Evolutionary conservation across 164 flowering plant species (phyloP).

Genomic region (Umbellularia californica): DNA sequence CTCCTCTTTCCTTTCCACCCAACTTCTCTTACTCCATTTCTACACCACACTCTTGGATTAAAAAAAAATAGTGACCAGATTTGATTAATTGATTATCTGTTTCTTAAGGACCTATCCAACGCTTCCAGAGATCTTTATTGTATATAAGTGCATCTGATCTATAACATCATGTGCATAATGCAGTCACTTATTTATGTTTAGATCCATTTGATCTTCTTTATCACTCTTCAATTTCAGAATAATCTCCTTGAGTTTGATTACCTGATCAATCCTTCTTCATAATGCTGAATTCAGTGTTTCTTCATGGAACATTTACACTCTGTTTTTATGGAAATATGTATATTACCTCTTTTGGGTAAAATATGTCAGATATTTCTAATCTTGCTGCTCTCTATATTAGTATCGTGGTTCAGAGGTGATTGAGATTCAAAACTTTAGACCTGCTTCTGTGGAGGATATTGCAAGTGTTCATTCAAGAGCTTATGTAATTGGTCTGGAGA

Average conservation of each 20-base stretch:
- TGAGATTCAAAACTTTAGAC: conserved; percentile 55
- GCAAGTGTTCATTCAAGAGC: conserved; percentile 69
- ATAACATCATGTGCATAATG: background rate
- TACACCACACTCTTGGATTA: too few species aligned
- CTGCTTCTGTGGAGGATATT: conserved; percentile 74
- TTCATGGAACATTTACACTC: background rate
- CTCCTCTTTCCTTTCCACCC: too few species aligned
- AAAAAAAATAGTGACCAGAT: too few species aligned
- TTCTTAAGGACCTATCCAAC: background rate
- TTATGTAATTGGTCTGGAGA: conserved; percentile 82
- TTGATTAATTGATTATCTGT: background rate
- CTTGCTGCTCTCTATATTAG: conserved; percentile 28
- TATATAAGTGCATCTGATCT: background rate
- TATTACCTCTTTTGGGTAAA: conserved; percentile 1
- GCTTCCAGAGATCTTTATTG: background rate
- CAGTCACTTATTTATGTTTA: background rate
- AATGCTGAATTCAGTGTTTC: background rate
- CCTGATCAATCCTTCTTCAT: background rate
- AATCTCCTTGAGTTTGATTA: background rate
- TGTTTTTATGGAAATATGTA: background rate
- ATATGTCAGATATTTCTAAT: background rate
- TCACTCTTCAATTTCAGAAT: background rate
- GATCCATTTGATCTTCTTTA: background rate
- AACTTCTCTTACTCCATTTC: too few species aligned
- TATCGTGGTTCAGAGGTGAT: conserved; percentile 57